phyloP scores from a whole-genome alignment of 768 basidiomycete species.

The Dictyophora rubrovolvata region DNA sequence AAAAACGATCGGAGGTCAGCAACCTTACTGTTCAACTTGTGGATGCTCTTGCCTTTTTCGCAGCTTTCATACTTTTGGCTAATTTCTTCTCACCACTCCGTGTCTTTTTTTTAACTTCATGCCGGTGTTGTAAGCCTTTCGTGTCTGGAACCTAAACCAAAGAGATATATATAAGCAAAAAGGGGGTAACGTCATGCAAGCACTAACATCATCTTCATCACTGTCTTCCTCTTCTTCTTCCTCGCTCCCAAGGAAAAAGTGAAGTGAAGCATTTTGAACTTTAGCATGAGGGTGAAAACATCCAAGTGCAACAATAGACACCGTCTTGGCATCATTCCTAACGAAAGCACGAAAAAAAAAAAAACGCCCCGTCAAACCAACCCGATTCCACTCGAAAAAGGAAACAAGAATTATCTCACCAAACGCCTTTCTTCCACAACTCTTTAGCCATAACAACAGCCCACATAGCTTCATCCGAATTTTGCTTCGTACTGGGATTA shows the following conservation, averaged over 20 bases:
- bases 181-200: conserved; percentile 10
- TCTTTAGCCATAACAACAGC: conserved; percentile 90
- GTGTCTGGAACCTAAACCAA: conserved; percentile 50
- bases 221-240: conserved; percentile 66
- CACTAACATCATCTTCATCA: conserved; percentile 46
- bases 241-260: conserved; percentile 93
- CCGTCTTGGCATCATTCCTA: conserved; percentile 86
- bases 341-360: too few species aligned
- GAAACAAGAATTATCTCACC: conserved; percentile 34
- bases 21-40: neutral
- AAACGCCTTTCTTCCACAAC: conserved; percentile 87
- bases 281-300: conserved; percentile 91
- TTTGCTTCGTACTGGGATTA: conserved; percentile 19
- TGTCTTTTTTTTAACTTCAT: conserved; percentile 91
- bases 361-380: too few species aligned
- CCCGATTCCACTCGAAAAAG: too few species aligned
- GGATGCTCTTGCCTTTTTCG: conserved; percentile 49
- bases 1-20: conserved; percentile 5
- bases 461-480: conserved; percentile 91
- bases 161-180: neutral
- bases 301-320: conserved; percentile 82
- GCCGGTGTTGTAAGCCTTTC: conserved; percentile 68
- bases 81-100: conserved; percentile 75
- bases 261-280: conserved; percentile 87
- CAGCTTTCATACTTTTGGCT: conserved; percentile 56